Percentiles rank a stretch among this genome's conserved stretches.
Conservation (phyloP, 257 asterid species). For the Lantana camara region DNA sequence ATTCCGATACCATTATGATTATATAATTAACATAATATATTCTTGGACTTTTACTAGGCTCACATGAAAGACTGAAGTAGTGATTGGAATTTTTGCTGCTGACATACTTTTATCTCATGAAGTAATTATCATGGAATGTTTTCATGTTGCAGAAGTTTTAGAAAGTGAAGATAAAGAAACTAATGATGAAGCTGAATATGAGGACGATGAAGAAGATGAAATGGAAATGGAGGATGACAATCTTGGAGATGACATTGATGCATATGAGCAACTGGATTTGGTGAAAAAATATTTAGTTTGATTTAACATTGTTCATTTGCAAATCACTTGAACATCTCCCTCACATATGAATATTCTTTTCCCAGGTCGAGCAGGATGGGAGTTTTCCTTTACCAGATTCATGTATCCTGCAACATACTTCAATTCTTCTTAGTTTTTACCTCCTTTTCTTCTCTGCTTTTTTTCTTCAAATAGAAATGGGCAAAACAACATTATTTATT, state of each 20-base stretch:
- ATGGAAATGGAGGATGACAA: slow-evolving; percentile 66
- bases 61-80: slow-evolving; percentile 1
- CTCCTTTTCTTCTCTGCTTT: not conserved
- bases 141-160: slow-evolving; percentile 40
- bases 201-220: slow-evolving; percentile 66
- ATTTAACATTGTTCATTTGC: not conserved
- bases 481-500: not conserved
- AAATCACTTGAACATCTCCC: not conserved
- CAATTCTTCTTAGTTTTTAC: not conserved
- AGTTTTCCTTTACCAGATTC: slow-evolving; percentile 44
- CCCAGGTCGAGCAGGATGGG: slow-evolving; percentile 57
- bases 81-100: not conserved
- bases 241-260: slow-evolving; percentile 61
- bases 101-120: not conserved
- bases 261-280: slow-evolving; percentile 53
- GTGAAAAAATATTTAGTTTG: slow-evolving; percentile 33
- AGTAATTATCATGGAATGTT: not conserved
- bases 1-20: slow-evolving; percentile 11
- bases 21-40: not conserved
- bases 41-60: slow-evolving; percentile 14
- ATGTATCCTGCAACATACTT: slow-evolving; percentile 59
- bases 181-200: slow-evolving; percentile 55
- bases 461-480: not conserved
- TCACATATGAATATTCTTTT: slow-evolving; percentile 21
- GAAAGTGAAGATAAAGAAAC: slow-evolving; percentile 56